Evolutionary conservation across 352 stramenopile genomes (phyloP), one percentile per base, ranked within the genome.

Genomic region (Halophytophthora batemanensis): DNA sequence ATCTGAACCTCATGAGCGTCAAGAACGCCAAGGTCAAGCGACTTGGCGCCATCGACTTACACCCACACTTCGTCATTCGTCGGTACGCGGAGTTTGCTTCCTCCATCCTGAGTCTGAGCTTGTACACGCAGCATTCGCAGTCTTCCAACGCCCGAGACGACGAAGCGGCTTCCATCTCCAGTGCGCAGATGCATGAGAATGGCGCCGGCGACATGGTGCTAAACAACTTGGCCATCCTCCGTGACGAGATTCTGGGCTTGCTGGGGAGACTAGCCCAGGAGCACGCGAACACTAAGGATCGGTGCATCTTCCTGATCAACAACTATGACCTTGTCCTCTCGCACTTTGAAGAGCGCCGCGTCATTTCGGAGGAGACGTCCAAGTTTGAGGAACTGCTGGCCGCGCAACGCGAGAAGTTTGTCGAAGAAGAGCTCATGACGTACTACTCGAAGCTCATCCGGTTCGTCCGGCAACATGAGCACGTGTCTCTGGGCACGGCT

Each of bases 291-390:
- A 81, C 91, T 19, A 98, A 98, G 60, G 97, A 98, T 49, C 88
- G 86, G 31, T 91, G 94, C 55, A 89, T 99, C 6, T 99, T 99
- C 63, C 82, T 98, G 38, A 96, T 99, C 59, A 99, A 99, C 72
- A 99, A 99, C 64, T 95, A 98, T 60, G 96, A 99, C 65, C 77
- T 96, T 41, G 95, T 98, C 29, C 76, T 98, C 7, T 95, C 80
- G 22, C 90, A 98, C 29, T 98, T 98, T 46, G 92, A 98, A 53
- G 94, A 99, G 70, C 81, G 96, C 31, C 81, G 87, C 28, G 95
- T 98, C 23, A 68, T 86, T 33, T 94, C 89, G 22, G 96, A 98
- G 43, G 96, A 99, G 61, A 90, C 96, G 2, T 87, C 86, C 45
- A 90, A 90, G 39, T 98, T 99, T 58, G 90, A 97, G 21, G 94